Percentiles rank a stretch among this genome's conserved stretches.
phyloP scores from a whole-genome alignment of 2,329 filamentous ascomycete species.

The Cadophora luteo-olivacea region DNA sequence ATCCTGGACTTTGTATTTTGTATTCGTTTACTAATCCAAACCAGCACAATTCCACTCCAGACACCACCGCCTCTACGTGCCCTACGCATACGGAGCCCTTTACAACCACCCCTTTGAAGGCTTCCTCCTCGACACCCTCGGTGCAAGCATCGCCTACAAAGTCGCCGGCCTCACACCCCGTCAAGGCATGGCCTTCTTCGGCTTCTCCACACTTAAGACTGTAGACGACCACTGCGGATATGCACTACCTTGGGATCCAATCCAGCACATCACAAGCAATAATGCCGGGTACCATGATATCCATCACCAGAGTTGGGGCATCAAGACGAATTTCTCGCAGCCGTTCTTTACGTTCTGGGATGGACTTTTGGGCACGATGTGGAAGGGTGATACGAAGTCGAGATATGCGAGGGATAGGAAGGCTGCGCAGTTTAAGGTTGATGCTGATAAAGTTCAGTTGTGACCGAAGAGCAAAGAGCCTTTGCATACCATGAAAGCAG shows the following conservation, averaged over 20 bases:
- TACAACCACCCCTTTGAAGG: conserved; percentile 98
- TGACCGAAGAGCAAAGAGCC: conserved; percentile 4
- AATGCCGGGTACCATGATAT: conserved; percentile 98
- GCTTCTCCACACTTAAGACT: conserved; percentile 89
- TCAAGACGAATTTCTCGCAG: conserved; percentile 93
- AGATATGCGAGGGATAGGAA: conserved; percentile 42
- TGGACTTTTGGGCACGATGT: conserved; percentile 71
- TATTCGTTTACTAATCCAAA: conserved; percentile 32
- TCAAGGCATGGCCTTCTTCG: conserved; percentile 90
- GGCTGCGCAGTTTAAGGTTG: conserved; percentile 40
- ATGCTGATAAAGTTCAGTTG: conserved; percentile 38
- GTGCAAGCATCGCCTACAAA: conserved; percentile 85
- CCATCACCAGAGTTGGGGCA: conserved; percentile 98
- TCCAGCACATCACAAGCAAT: conserved; percentile 91
- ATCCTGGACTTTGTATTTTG: not conserved
- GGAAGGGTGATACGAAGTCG: conserved; percentile 40
- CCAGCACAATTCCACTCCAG: conserved; percentile 88
- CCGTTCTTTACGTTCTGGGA: conserved; percentile 98
- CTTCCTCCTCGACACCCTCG: conserved; percentile 89
- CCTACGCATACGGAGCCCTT: conserved; percentile 94
- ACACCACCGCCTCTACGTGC: conserved; percentile 96
- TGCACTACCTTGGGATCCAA: conserved; percentile 90
- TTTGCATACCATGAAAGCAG: not conserved
- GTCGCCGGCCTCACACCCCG: conserved; percentile 81
- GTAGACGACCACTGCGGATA: conserved; percentile 98